Evolutionary conservation across 2,329 filamentous ascomycete species (phyloP).

Genomic region (Colletotrichum phormii): DNA sequence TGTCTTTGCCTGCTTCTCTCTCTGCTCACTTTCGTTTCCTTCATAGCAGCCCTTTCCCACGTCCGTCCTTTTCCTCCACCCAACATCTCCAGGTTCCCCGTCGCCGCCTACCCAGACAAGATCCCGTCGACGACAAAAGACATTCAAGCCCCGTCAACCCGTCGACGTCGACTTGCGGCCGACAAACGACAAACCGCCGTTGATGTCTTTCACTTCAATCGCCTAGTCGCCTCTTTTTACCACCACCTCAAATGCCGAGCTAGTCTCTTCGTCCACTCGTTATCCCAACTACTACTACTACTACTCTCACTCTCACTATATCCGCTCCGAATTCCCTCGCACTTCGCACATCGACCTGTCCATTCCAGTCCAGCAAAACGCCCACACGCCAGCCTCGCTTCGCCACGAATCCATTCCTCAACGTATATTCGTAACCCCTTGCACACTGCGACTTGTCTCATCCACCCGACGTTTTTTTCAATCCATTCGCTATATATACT

Average conservation of each 20-base stretch:
- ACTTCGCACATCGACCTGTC: constrained; percentile 6
- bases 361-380: constrained; percentile 24
- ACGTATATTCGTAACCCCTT: not conserved
- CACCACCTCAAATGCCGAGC: constrained; percentile 35
- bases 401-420: constrained; percentile 29
- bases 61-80: constrained; percentile 18
- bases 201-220: constrained; percentile 35
- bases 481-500: constrained; percentile 15
- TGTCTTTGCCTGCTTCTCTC: constrained; percentile 7
- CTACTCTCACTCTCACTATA: constrained; percentile 22
- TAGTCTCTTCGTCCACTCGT: constrained; percentile 39
- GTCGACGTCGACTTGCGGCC: constrained; percentile 20
- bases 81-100: constrained; percentile 27
- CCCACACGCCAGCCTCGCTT: constrained; percentile 13
- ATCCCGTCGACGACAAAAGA: constrained; percentile 32
- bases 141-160: constrained; percentile 12
- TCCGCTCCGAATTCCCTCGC: constrained; percentile 14
- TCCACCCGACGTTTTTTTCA: constrained; percentile 10
- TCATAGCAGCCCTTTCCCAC: constrained; percentile 10
- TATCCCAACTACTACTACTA: constrained; percentile 14
- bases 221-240: constrained; percentile 22
- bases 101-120: constrained; percentile 1
- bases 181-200: constrained; percentile 21
- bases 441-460: constrained; percentile 9
- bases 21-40: constrained; percentile 31